A percentile compares a stretch with the other conserved stretches of the same genome.
These are phyloP conservation scores for Colletotrichum graminicola DNA, from an alignment of 2,329 filamentous ascomycete genomes.

Conservation along the genomic window DNA sequence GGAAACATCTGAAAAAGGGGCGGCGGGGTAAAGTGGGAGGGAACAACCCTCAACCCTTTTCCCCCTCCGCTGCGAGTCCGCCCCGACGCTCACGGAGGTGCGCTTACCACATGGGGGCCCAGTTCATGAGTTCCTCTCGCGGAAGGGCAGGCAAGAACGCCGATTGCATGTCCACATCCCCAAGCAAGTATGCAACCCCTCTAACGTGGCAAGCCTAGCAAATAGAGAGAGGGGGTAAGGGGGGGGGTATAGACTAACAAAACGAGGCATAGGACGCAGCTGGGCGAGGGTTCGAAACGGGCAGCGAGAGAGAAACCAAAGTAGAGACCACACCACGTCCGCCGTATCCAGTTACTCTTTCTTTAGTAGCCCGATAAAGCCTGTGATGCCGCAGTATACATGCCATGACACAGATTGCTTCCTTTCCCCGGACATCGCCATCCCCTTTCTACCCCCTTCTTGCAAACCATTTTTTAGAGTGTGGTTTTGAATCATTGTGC, in stretches of 20 bases:
- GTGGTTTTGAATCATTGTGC: not conserved
- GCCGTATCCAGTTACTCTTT: not conserved
- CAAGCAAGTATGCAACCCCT: constrained; percentile 29
- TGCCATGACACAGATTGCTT: not conserved
- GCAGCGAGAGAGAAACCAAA: not conserved
- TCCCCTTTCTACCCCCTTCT: not conserved
- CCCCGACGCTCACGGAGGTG: not conserved
- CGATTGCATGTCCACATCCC: constrained; percentile 11
- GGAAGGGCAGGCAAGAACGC: constrained; percentile 8
- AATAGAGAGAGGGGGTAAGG: not conserved
- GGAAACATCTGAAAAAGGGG: constrained; percentile 35
- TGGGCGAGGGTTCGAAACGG: not conserved
- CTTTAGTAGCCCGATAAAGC: constrained; percentile 6
- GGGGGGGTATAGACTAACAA: not conserved
- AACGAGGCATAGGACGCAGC: not conserved
- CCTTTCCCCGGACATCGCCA: not conserved
- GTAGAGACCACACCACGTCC: not conserved
- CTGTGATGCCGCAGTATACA: not conserved
- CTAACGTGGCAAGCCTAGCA: not conserved
- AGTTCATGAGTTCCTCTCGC: not conserved
- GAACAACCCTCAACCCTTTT: not conserved
- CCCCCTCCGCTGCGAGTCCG: not conserved
- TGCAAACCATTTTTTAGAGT: not conserved
- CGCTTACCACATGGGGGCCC: not conserved
- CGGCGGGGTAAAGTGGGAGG: constrained; percentile 2